Percentiles rank a stretch among this genome's conserved stretches.
Evolutionary conservation across 139 green algal genomes (phyloP).

Genomic region (Chlorella vulgaris): DNA sequence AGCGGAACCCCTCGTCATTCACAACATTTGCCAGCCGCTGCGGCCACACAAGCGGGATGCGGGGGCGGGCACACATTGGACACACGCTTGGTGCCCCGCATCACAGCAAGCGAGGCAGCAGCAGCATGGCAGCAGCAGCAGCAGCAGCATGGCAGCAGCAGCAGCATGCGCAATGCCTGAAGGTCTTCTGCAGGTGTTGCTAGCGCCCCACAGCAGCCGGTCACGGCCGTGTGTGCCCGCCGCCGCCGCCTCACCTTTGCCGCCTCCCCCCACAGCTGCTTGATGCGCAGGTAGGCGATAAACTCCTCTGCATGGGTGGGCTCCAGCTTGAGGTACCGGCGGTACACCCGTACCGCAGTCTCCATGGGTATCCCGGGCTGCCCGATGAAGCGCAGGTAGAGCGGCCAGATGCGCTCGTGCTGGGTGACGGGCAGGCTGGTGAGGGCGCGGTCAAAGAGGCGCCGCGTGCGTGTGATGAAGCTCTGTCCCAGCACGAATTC

Average conservation of each 20-base stretch:
- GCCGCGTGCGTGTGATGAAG: slow-evolving; percentile 77
- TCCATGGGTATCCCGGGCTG: slow-evolving; percentile 81
- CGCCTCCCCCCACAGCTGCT: slow-evolving; percentile 84
- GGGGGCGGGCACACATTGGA: neutral
- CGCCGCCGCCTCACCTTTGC: slow-evolving; percentile 41
- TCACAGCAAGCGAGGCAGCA: neutral
- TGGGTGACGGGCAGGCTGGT: slow-evolving; percentile 95
- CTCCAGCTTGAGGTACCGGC: slow-evolving; percentile 97
- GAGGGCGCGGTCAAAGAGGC: slow-evolving; percentile 92
- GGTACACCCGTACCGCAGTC: slow-evolving; percentile 93
- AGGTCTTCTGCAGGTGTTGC: no score
- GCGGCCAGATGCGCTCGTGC: slow-evolving; percentile 94
- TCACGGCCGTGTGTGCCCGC: no score
- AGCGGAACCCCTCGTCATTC: slow-evolving; percentile 92
- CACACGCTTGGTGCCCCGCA: neutral
- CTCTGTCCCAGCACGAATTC: slow-evolving; percentile 77
- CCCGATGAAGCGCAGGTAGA: slow-evolving; percentile 81
- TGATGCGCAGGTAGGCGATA: slow-evolving; percentile 86
- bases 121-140: no score
- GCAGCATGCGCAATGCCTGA: no score
- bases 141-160: no score
- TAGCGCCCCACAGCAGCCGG: no score
- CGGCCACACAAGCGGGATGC: neutral
- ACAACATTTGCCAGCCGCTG: slow-evolving; percentile 76
- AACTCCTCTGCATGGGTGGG: slow-evolving; percentile 95